These are phyloP conservation scores for Orychophragmus violaceus DNA, from an alignment of 345 rosid species.

Conservation along the genomic window DNA sequence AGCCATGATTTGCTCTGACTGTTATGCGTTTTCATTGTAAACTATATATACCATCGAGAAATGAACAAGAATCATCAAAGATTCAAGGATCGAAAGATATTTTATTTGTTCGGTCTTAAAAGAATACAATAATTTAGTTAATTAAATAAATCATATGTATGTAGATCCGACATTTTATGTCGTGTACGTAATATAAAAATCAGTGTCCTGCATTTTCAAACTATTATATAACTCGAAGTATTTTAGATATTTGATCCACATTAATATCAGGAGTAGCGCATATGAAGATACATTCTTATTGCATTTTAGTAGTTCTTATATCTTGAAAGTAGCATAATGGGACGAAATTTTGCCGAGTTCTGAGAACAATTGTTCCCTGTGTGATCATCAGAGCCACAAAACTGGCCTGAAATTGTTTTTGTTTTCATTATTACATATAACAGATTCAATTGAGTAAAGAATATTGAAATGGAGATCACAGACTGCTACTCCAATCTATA, in stretches of 20 bases:
- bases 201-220: neutral
- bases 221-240: neutral
- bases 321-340: neutral
- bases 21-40: neutral
- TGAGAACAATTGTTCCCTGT: conserved; percentile 1
- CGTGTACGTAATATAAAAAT: neutral
- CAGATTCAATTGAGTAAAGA: neutral
- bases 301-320: neutral
- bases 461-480: too few species aligned
- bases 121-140: too few species aligned
- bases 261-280: neutral
- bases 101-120: too few species aligned
- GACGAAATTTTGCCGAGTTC: conserved; percentile 1
- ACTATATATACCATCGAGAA: neutral
- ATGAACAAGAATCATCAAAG: conserved; percentile 2
- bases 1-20: neutral
- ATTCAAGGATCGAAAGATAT: neutral
- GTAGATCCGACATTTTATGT: neutral
- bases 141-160: neutral
- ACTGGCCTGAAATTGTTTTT: conserved; percentile 2
- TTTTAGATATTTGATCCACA: neutral
- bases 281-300: neutral
- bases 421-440: neutral
- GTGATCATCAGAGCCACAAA: conserved; percentile 14
- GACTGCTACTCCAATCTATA: too few species aligned